Base-by-base conservation (phyloP, 495 filamentous ascomycete genomes). In the Melanomma pulvis-pyrius region DNA sequence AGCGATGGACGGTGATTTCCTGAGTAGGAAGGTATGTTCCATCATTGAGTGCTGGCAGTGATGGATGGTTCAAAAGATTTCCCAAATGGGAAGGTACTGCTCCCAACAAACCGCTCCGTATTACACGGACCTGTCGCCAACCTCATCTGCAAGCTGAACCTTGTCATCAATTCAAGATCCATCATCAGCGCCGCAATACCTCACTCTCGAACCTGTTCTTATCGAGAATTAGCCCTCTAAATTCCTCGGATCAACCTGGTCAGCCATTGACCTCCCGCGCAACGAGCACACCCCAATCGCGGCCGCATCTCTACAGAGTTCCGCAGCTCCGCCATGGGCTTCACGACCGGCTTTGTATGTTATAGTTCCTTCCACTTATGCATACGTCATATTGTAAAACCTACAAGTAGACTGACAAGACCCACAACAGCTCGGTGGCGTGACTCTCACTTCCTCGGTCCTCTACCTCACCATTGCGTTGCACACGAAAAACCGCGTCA, bases 381-480 rank as follows among this genome's bases (percentile, higher is more conserved):
- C 15, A 47, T 28, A 24, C 11, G 8, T 17, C 34, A 17, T 25
- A 24, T 25, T 50, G 19, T 50, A 6, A 25, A 9, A 9, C 5
- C 22, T 8, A 15, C 50, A 58, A 29, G 24, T 21, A 3, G 2
- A 19, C 56, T 59, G 21, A 59, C 56, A 30, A 11, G 39, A n/a
- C 22, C 11, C 22, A 4, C 41, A 59, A 7, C 62, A 91, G 89
- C 83, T 92, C 73, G 88, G 91, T 71, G 93, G 94, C 69, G 84
- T 94, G 41, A 91, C 93, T 67, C 82, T 98, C 41, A 96, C 93
- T 50, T 86, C 91, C 49, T 86, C 88, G 25, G 71, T 90, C 59
- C 84, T 94, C 72, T 97, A 96, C 81, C 84, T 97, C 54, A 85
- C 88, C 57, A 76, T 96, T 26, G 79, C 86, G 74, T 79, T 89